These are phyloP conservation scores for Fusarium guadeloupense DNA, from an alignment of 2,329 filamentous ascomycete genomes.

Conservation along the genomic window DNA sequence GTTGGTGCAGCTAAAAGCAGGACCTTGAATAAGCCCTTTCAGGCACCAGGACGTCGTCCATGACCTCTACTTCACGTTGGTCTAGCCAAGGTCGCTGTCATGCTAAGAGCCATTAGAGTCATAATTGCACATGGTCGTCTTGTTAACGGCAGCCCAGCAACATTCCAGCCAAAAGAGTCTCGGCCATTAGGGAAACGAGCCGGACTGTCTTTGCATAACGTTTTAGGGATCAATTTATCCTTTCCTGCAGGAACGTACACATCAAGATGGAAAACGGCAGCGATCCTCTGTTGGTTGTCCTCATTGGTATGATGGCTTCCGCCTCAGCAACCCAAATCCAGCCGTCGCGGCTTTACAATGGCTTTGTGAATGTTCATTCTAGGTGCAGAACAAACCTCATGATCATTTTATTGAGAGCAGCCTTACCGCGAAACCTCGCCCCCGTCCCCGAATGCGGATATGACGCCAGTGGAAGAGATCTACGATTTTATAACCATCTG, in stretches of 20 bases:
- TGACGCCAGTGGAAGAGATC: background rate
- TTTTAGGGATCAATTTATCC: conserved; percentile 8
- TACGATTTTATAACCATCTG: conserved; percentile 22
- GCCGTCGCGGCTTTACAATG: conserved; percentile 14
- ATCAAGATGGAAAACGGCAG: conserved; percentile 12
- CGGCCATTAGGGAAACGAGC: background rate
- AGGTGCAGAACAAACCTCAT: background rate
- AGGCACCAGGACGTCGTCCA: background rate
- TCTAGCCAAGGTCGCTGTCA: no score
- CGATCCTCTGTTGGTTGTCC: background rate
- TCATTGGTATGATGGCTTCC: conserved; percentile 30
- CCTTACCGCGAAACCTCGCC: background rate
- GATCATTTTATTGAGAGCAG: background rate
- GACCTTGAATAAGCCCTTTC: background rate
- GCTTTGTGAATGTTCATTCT: conserved; percentile 1
- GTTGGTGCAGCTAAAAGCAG: background rate
- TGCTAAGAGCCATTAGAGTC: background rate
- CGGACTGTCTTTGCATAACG: background rate
- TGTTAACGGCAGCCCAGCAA: background rate
- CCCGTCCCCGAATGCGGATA: conserved; percentile 20
- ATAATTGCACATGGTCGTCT: background rate
- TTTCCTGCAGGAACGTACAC: conserved; percentile 18
- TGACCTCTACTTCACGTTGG: background rate
- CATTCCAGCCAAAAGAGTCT: conserved; percentile 24
- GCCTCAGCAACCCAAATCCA: conserved; percentile 32